Percentiles rank a stretch among this genome's conserved stretches.
These are phyloP conservation scores for Fraxinus platypoda DNA, from an alignment of 305 asterid genomes.

Conservation along the genomic window DNA sequence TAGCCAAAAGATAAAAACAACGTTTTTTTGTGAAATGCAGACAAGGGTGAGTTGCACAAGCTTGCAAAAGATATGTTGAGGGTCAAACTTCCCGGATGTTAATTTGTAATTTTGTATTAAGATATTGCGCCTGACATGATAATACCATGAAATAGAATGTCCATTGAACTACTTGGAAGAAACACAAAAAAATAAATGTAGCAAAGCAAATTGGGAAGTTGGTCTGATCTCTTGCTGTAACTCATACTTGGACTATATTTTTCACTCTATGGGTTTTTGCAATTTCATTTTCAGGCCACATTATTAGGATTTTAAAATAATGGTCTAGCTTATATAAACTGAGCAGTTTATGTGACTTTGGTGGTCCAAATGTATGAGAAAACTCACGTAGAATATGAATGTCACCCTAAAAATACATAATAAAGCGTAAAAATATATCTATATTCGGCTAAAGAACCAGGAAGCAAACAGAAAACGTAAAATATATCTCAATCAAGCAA, in stretches of 20 bases:
- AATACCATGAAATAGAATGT: neutral
- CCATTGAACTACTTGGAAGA: neutral
- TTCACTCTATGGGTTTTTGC: too few relatives aligned
- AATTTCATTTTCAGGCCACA: neutral
- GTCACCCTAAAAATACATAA: neutral
- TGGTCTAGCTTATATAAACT: neutral
- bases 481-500: neutral
- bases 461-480: neutral
- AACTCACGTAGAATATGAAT: neutral
- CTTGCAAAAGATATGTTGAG: neutral
- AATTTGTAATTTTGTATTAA: neutral
- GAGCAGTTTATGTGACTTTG: neutral
- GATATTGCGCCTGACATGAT: neutral
- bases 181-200: neutral
- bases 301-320: neutral
- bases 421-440: neutral
- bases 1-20: neutral
- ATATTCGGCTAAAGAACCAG: neutral
- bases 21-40: neutral
- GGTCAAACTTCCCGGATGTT: neutral
- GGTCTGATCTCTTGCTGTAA: neutral
- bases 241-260: neutral
- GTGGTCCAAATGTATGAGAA: neutral
- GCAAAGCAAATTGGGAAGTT: neutral
- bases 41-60: slow-evolving; percentile 12